phyloP scores from a whole-genome alignment of 768 basidiomycete genomes.

The Leucogyrophana mollusca region DNA sequence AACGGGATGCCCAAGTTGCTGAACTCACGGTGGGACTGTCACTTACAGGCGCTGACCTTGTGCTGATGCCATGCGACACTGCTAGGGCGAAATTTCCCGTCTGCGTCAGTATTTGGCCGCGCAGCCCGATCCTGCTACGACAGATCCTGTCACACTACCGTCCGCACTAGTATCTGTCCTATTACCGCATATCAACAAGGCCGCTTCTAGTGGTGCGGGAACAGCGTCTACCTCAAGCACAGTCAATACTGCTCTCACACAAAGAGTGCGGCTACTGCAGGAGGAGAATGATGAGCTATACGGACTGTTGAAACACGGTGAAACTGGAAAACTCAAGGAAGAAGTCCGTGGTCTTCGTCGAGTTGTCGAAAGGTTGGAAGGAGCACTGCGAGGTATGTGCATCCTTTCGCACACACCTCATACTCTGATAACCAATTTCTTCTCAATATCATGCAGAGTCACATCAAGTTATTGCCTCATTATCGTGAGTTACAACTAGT shows the following conservation, averaged over 20 bases:
- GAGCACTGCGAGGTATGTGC: constrained; percentile 68
- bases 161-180: constrained; percentile 68
- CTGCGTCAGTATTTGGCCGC: constrained; percentile 63
- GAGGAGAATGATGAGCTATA: constrained; percentile 90
- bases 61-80: constrained; percentile 13
- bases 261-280: constrained; percentile 69
- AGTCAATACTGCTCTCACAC: constrained; percentile 71
- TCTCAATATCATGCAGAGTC: constrained; percentile 56
- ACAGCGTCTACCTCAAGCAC: constrained; percentile 46
- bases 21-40: constrained; percentile 63
- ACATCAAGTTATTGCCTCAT: constrained; percentile 62
- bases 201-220: constrained; percentile 28
- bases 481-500: constrained; percentile 58
- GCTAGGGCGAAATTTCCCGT: constrained; percentile 70
- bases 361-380: constrained; percentile 68
- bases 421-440: constrained; percentile 4
- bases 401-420: constrained; percentile 3
- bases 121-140: constrained; percentile 57
- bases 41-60: constrained; percentile 20
- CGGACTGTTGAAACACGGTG: constrained; percentile 66
- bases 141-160: constrained; percentile 68
- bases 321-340: constrained; percentile 81
- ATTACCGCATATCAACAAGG: constrained; percentile 59
- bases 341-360: constrained; percentile 70
- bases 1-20: constrained; percentile 69